phyloP scores from a whole-genome alignment of 129 eudicot species.

The Daucus carota region DH1_v3.0 NC_030388.2:32793001-32793500 shows the following conservation, averaged over 20 bases:
- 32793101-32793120: conserved; percentile 95
- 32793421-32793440: background rate
- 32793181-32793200: background rate
- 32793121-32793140: conserved; percentile 94
- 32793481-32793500: background rate
- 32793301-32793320: conserved; percentile 13
- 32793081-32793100: conserved; percentile 68
- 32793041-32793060: background rate
- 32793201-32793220: background rate
- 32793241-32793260: conserved; percentile 79
- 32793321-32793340: conserved; percentile 1
- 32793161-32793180: conserved; percentile 33
- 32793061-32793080: background rate
- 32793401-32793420: background rate
- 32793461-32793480: background rate
- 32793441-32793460: background rate
- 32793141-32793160: conserved; percentile 98
- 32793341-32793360: background rate
- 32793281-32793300: conserved; percentile 94
- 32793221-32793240: conserved; percentile 2
- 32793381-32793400: background rate
- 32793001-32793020: conserved; percentile 15
- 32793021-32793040: no score
- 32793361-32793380: background rate
- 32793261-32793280: conserved; percentile 90